phyloP scores from a whole-genome alignment of 805 yeast genomes.

The Cyberlindnera nakhonratchasimensis region DNA sequence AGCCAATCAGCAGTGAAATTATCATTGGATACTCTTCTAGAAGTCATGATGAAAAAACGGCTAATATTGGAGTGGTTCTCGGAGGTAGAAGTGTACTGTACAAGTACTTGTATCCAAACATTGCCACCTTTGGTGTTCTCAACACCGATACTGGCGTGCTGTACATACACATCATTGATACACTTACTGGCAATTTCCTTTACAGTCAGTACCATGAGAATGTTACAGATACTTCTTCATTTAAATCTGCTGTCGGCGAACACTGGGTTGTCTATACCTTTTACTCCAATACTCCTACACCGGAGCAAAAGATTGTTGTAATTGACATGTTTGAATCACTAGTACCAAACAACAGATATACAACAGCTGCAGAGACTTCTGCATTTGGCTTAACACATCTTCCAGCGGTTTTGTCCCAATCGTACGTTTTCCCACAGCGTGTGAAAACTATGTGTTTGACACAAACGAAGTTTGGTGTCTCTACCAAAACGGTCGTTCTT shows the following conservation, averaged over 20 bases:
- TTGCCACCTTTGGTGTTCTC: conserved; percentile 49
- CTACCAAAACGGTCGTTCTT: conserved; percentile 61
- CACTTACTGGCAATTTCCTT: conserved; percentile 64
- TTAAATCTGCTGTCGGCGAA: conserved; percentile 67
- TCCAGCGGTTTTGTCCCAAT: conserved; percentile 50
- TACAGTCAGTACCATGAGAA: conserved; percentile 41
- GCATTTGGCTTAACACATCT: conserved; percentile 34
- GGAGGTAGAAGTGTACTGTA: conserved; percentile 73
- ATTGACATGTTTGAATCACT: conserved; percentile 76
- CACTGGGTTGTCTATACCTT: conserved; percentile 77
- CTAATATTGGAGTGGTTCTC: conserved; percentile 64
- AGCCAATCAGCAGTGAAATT: conserved; percentile 30
- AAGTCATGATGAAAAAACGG: conserved; percentile 38
- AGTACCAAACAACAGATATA: conserved; percentile 44
- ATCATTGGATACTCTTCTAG: conserved; percentile 40
- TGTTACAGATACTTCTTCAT: conserved; percentile 37
- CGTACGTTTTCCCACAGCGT: conserved; percentile 61
- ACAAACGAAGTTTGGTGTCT: conserved; percentile 59
- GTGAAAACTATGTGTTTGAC: conserved; percentile 53
- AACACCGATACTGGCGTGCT: conserved; percentile 32
- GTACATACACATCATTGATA: conserved; percentile 56
- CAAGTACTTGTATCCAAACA: conserved; percentile 77
- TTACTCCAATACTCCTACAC: conserved; percentile 45
- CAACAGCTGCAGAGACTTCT: conserved; percentile 25
- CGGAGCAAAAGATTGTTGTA: conserved; percentile 58